Base-by-base conservation (phyloP, 768 basidiomycete species). In the Suillus fuscotomentosus region DNA sequence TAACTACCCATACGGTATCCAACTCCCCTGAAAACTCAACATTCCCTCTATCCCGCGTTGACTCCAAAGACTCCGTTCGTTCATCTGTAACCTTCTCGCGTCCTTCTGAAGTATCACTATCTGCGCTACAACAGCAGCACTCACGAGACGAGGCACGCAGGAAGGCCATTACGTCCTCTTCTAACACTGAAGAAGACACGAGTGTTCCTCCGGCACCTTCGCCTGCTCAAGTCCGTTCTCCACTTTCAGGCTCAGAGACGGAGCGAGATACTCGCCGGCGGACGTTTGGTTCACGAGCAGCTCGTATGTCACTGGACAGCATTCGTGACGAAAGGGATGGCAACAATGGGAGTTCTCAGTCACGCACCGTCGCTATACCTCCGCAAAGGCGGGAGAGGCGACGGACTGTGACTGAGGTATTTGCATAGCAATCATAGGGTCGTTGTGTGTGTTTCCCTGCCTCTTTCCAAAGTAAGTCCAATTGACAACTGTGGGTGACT, bases 1-100 rank as follows among this genome's bases (percentile, higher is more conserved):
- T 91, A 14, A 89, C 88, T 1, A 73, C 84, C 0, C 86, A 88
- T 67, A 91, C 88, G 0, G 88, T 86, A 5, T 84, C 86, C 5
- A 83, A 81, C 64, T 75, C 81, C 7, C 77, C 79, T 38, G 76
- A 76, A 64, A 66, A 63, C 24, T 68, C 77, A 15, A 62, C 72
- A 2, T 68, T 72, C 34, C 73, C 70, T 36, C 54, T 86, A 38
- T 70, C 77, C 20, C 80, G 85, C 27, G 79, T 78, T n/a, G 79
- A 83, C 22, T 88, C 87, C 0, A 78, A 75, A 20, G 77, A 80
- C 54, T 81, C 82, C 0, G 62, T 75, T 3, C 77, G 83, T 22
- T 80, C 81, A 22, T 81, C 79, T 61, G 84, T 87, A 6, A 88
- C 87, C 3, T 90, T 91, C 71, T 90, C 89, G 6, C 83, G 86